phyloP scores from a whole-genome alignment of 2,329 filamentous ascomycete genomes.

The Fonsecaea erecta region DNA sequence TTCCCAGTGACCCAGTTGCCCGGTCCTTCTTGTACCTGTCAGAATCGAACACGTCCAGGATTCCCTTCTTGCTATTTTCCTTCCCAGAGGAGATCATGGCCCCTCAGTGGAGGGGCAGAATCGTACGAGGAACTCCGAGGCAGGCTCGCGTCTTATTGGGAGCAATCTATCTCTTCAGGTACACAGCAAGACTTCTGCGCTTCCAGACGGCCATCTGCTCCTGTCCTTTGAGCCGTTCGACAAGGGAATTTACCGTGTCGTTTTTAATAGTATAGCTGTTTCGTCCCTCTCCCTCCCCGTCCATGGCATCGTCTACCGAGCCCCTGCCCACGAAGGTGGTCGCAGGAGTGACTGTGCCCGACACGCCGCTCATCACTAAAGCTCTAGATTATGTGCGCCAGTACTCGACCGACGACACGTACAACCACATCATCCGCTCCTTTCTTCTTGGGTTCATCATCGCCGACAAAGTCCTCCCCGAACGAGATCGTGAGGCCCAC shows the following conservation, averaged over 20 bases:
- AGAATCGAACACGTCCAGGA: constrained; percentile 9
- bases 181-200: not conserved
- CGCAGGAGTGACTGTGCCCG: constrained; percentile 35
- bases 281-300: not conserved
- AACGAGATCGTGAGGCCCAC: constrained; percentile 36
- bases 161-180: not conserved
- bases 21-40: constrained; percentile 4
- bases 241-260: not conserved
- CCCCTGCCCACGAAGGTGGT: constrained; percentile 30
- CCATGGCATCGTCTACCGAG: constrained; percentile 5
- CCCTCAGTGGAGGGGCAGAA: constrained; percentile 1
- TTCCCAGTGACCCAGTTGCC: no score
- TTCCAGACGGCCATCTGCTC: not conserved
- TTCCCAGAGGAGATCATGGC: not conserved
- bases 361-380: constrained; percentile 36
- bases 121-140: not conserved
- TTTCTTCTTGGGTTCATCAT: constrained; percentile 47
- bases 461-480: constrained; percentile 40
- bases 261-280: not conserved
- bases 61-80: not conserved
- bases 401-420: constrained; percentile 33
- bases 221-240: not conserved
- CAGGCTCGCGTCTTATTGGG: not conserved
- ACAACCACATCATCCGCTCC: constrained; percentile 42
- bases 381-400: constrained; percentile 32